Evolutionary conservation across 257 asterid genomes (phyloP), one percentile per base, ranked within the genome.

Genomic region (Cinchona pubescens): DNA sequence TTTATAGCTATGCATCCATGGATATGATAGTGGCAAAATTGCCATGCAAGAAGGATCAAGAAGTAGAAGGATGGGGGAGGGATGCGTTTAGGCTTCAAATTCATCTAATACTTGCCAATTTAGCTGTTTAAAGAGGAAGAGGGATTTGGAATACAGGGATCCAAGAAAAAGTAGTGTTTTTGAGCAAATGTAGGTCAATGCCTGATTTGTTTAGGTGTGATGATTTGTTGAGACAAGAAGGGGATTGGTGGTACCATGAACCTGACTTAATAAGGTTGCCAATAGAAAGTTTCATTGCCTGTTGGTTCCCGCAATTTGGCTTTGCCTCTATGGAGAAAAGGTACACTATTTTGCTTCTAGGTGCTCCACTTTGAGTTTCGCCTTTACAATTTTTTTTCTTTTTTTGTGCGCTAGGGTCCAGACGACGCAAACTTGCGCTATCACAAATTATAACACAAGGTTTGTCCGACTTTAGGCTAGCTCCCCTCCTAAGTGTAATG

Each of bases 251-350:
- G 99, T 79, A 81, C 66, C 92, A 81, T 78, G 79, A 76, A 84
- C 83, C 88, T 68, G 89, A 90, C 45, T 79, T 82, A 74, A 69
- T 43, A 67, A 82, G 87, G 76, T 79, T 94, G 82, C 86, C 86
- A 81, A 77, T 90, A 85, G 45, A 94, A 94, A 69, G 85, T 92
- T 65, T 55, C 81, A 1, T 35, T 94, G 92, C 97, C 99, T 3
- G 61, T 92, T 79, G 99, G 99, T 8, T 90, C 99, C 14, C 92
- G 99, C 79, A 79, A 82, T 66, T 84, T 94, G 90, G 96, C 99
- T 61, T 68, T 92, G 79, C 99, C 99, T 42, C 89, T 94, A 0
- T 92, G 97, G 99, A 97, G 79, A 55, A 85, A 85, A 88, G 99
- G 99, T 92, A 85, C 72, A 58, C 0, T 3, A 11, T 10, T 71